phyloP scores from a whole-genome alignment of 805 yeast genomes.

The Lipomyces yamadae region DNA sequence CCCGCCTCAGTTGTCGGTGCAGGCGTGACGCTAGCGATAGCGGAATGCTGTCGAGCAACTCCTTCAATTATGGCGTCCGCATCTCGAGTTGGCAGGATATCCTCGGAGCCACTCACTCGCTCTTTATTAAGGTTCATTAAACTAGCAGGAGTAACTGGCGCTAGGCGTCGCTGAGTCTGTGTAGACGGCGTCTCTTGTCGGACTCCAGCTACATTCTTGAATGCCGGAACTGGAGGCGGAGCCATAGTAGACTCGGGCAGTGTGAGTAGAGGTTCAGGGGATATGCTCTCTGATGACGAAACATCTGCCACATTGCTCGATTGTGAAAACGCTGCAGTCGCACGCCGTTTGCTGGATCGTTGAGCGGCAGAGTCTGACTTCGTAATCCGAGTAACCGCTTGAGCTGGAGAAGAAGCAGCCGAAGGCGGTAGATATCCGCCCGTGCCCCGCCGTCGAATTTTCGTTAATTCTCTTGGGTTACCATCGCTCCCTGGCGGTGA shows the following conservation, averaged over 20 bases:
- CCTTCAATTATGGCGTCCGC: conserved; percentile 34
- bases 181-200: neutral
- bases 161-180: conserved; percentile 20
- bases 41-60: conserved; percentile 36
- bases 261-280: conserved; percentile 33
- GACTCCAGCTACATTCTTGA: conserved; percentile 8
- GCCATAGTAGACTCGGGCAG: conserved; percentile 33
- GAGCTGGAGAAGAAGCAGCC: conserved; percentile 12
- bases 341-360: conserved; percentile 34
- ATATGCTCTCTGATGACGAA: conserved; percentile 33
- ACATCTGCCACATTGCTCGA: conserved; percentile 16
- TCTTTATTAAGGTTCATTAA: conserved; percentile 41
- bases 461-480: neutral
- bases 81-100: conserved; percentile 36
- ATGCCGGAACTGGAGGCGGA: conserved; percentile 35
- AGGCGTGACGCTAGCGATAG: conserved; percentile 34
- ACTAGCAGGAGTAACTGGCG: conserved; percentile 45
- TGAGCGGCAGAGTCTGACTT: neutral
- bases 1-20: conserved; percentile 5
- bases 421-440: conserved; percentile 6
- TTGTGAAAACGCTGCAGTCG: conserved; percentile 25
- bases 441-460: conserved; percentile 23
- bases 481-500: conserved; percentile 13
- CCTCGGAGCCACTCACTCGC: conserved; percentile 30
- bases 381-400: neutral